Evolutionary conservation across 352 stramenopile genomes (phyloP), one percentile per base, ranked within the genome.

Genomic region (Globisporangium splendens): DNA sequence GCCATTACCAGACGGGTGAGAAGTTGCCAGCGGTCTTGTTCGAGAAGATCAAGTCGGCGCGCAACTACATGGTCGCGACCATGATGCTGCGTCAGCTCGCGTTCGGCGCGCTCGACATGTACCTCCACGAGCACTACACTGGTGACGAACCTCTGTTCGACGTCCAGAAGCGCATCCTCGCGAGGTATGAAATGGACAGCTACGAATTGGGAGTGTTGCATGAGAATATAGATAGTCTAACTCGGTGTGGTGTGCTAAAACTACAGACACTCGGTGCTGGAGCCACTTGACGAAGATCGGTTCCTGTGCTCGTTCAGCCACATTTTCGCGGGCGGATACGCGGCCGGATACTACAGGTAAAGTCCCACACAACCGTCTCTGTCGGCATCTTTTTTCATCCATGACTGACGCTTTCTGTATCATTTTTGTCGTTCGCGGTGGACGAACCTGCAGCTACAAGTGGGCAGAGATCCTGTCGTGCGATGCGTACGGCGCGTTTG

Each of bases 271-370:
- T 93, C 89, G 17, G 91, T 98, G 15, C 68, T 97, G 52, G 72
- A 79, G 57, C 96, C 96, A 24, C 77, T 99, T 4, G 64, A 79
- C 42, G 93, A 98, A 59, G 96, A 99, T 75, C 79, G 96, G 38
- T 99, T 99, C 73, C 77, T 99, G n/a, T 99, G 96, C 69, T 93
- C 91, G 38, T 99, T 99, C 72, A 83, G 73, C 31, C 97, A 99
- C 73, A 99, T 99, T 62, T 99, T 99, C 70, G 97, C 93, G 0
- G 96, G 96, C 2, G 96, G 96, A 38, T 99, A 99, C 69, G 86
- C 93, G n/a, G 95, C 96, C 8, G 96, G 96, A 22, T 99, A 98
- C 73, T 99, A 98, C 76, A 93, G 70, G 61, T 98, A 95, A 68
- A 50, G 8, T 21, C 14, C 15, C 28, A 58, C 48, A 14, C 55